Evolutionary conservation across 345 rosid species (phyloP).

Genomic region (Laguncularia racemosa): DNA sequence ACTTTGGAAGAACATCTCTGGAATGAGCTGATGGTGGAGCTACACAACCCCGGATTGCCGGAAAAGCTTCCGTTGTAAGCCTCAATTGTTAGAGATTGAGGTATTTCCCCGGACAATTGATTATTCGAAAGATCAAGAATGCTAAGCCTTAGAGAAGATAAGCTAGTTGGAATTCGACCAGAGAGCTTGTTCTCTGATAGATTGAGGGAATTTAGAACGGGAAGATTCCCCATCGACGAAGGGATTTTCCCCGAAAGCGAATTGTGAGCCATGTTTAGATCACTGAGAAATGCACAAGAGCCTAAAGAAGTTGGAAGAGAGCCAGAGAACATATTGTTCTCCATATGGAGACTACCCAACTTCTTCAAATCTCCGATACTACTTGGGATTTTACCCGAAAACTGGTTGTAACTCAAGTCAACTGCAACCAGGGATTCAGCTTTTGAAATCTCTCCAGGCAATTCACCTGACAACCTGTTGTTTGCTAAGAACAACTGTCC

Average conservation of each 20-base stretch:
- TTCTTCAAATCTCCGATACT: conserved; percentile 10
- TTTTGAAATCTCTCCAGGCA: conserved; percentile 9
- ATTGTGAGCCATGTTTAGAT: conserved; percentile 13
- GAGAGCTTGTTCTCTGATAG: conserved; percentile 16
- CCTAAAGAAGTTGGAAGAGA: conserved; percentile 13
- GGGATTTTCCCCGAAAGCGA: conserved; percentile 13
- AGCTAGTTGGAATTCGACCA: conserved; percentile 12
- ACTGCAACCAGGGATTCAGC: conserved; percentile 11
- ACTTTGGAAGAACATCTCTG: conserved; percentile 4
- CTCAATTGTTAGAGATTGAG: conserved; percentile 12
- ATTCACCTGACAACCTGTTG: conserved; percentile 17
- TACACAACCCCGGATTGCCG: conserved; percentile 19
- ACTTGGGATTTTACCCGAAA: conserved; percentile 10
- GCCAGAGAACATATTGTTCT: conserved; percentile 17
- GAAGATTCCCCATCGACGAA: conserved; percentile 11
- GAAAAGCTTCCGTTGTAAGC: conserved; percentile 21
- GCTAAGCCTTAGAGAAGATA: conserved; percentile 17
- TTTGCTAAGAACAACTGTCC: conserved; percentile 17
- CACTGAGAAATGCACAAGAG: conserved; percentile 13
- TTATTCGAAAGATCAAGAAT: conserved; percentile 19
- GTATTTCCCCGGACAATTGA: conserved; percentile 11
- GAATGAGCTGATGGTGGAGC: conserved; percentile 11
- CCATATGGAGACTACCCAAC: conserved; percentile 12
- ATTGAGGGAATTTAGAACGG: conserved; percentile 14
- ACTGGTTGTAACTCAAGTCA: conserved; percentile 14